phyloP scores from a whole-genome alignment of 345 rosid species.

The Rhizophora apiculata region DNA sequence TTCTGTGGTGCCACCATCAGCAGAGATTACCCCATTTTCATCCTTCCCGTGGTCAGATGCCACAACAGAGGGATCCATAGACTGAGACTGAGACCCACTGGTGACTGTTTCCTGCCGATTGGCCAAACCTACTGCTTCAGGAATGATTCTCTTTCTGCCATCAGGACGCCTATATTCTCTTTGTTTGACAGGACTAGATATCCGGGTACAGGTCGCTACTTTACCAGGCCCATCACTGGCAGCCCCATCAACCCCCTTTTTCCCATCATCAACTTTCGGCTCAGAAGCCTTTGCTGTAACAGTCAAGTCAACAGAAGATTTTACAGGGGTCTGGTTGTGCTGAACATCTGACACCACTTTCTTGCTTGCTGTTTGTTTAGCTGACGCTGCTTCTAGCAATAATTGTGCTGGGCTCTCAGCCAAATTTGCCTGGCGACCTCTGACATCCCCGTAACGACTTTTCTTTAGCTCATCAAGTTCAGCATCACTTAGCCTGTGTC shows the following conservation, averaged over 20 bases:
- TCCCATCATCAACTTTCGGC: constrained; percentile 52
- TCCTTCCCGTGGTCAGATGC: constrained; percentile 42
- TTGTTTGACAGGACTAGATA: constrained; percentile 85
- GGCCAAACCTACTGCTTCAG: constrained; percentile 92
- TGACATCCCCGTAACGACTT: constrained; percentile 91
- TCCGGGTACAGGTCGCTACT: constrained; percentile 40
- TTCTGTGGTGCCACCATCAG: constrained; percentile 43
- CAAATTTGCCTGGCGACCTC: constrained; percentile 86
- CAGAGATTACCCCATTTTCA: constrained; percentile 42
- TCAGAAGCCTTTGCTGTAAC: constrained; percentile 46
- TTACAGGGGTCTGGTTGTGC: constrained; percentile 48
- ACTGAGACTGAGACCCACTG: constrained; percentile 36
- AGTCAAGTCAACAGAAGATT: constrained; percentile 51
- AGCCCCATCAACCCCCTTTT: constrained; percentile 39
- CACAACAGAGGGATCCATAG: constrained; percentile 36
- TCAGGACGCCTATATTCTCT: constrained; percentile 93
- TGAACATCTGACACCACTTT: constrained; percentile 57
- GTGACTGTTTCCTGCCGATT: constrained; percentile 51
- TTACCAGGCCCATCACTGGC: constrained; percentile 56
- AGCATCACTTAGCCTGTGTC: constrained; percentile 59
- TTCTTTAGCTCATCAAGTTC: constrained; percentile 91
- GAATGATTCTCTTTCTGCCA: constrained; percentile 97
- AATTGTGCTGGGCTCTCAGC: constrained; percentile 93
- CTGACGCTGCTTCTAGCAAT: constrained; percentile 88
- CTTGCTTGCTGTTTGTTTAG: constrained; percentile 63